Evolutionary conservation across 306 rosid genomes (phyloP), one percentile per base, ranked within the genome.

Genomic region (Vicia villosa): DNA sequence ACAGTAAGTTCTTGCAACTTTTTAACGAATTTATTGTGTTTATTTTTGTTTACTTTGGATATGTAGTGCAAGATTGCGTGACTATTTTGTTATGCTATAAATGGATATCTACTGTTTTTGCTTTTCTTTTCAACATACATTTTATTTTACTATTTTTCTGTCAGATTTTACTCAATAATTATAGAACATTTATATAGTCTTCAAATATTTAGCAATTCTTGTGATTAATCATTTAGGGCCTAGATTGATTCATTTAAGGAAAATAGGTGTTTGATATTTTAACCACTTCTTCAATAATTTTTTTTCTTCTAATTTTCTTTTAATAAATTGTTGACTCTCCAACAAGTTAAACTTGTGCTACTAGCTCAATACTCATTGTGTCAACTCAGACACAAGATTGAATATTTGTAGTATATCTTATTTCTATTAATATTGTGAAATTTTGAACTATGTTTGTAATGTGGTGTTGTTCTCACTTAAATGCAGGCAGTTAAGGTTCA

Each of bases 401-500:
- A 61, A 49, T 68, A 59, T 46, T 34, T 46, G 43, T 14, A 45
- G n/a, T 51, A 20, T 72, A 56, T 61, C 40, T 24, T 41, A 46
- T 74, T 43, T 55, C 13, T 56, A 32, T 55, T 26, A 34, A 58
- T 59, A 49, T 21, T 58, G 34, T 58, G 49, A 41, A 50, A 8
- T 8, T 54, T 47, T 65, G 38, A 59, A 10, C 56, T 57, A 5
- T 37, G 34, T 69, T 69, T 36, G 41, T 72, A 40, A 66, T 67
- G 30, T n/a, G 58, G 16, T 37, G 5, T 69, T 68, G 58, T 51
- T 61, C 62, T 68, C 52, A 79, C 74, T 77, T 17, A 55, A 63
- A 51, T 79, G 60, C 72, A 91, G 97, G 91, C 42, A 69, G 85
- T 63, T 63, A 94, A 80, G 89, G 74, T 58, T 76, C 96, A 87